A percentile compares a stretch with the other conserved stretches of the same genome.
Evolutionary conservation across 2,329 filamentous ascomycete species (phyloP).

Genomic region (Ramichloridium luteum): DNA sequence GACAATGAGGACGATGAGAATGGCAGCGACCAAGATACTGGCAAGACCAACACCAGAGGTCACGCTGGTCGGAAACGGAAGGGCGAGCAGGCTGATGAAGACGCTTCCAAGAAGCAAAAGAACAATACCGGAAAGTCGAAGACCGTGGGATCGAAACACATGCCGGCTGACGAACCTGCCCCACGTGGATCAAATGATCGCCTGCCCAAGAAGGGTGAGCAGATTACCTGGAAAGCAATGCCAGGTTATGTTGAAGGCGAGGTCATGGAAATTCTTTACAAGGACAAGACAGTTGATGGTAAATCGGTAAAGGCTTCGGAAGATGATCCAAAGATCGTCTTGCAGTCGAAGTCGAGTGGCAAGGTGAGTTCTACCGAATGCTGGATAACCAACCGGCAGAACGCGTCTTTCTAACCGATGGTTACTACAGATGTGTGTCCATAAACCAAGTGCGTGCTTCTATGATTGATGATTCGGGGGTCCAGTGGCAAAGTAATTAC

Average conservation of each 20-base stretch:
- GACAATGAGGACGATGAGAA: conserved; percentile 19
- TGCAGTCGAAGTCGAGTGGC: conserved; percentile 28
- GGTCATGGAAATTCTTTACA: conserved; percentile 31
- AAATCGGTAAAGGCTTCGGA: conserved; percentile 31
- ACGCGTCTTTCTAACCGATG: not conserved
- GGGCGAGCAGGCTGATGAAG: conserved; percentile 6
- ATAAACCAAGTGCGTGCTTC: conserved; percentile 33
- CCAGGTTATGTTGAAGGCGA: conserved; percentile 31
- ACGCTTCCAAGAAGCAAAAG: conserved; percentile 26
- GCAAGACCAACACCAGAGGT: conserved; percentile 5
- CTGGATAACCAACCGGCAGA: too few species aligned
- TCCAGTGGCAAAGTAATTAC: too few species aligned
- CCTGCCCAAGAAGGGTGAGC: conserved; percentile 31
- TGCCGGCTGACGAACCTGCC: conserved; percentile 19
- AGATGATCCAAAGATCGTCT: conserved; percentile 32
- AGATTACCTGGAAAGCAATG: conserved; percentile 30
- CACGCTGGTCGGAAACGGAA: conserved; percentile 15
- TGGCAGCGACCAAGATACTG: conserved; percentile 3
- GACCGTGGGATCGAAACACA: conserved; percentile 23
- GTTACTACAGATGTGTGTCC: conserved; percentile 24
- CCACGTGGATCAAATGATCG: conserved; percentile 22
- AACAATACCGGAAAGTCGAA: conserved; percentile 11
- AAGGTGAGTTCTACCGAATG: conserved; percentile 20
- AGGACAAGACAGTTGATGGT: conserved; percentile 30
- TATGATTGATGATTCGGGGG: conserved; percentile 24